Evolutionary conservation across 345 rosid genomes (phyloP).

Genomic region (Noccaea caerulescens): DNA sequence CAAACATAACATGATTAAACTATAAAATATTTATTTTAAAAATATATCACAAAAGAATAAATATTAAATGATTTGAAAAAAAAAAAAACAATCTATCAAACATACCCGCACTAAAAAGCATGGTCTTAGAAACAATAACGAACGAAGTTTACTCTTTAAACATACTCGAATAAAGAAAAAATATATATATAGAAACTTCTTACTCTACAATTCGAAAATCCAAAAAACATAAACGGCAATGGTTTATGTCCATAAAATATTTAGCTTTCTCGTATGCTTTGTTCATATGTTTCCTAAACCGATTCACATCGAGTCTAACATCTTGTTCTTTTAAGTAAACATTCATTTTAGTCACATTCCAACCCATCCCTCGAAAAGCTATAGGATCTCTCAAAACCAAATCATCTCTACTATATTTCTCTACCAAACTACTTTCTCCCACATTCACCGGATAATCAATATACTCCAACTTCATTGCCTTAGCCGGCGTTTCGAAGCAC

Average conservation of each 20-base stretch:
- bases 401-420: slow-evolving; percentile 51
- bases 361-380: slow-evolving; percentile 42
- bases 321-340: slow-evolving; percentile 69
- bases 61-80: too few species aligned
- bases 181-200: too few species aligned
- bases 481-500: slow-evolving; percentile 49
- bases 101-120: too few species aligned
- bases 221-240: background rate
- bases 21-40: too few species aligned
- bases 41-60: too few species aligned
- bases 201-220: background rate
- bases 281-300: slow-evolving; percentile 53
- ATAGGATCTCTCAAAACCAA: slow-evolving; percentile 53
- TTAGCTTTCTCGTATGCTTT: slow-evolving; percentile 49
- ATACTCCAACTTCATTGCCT: slow-evolving; percentile 55
- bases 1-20: too few species aligned
- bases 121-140: too few species aligned
- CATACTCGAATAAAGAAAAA: too few species aligned
- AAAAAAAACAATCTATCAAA: too few species aligned
- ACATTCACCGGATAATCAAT: slow-evolving; percentile 45
- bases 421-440: slow-evolving; percentile 58
- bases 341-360: slow-evolving; percentile 52
- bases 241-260: slow-evolving; percentile 47
- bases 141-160: too few species aligned
- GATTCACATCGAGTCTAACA: slow-evolving; percentile 49